Base-by-base conservation (phyloP, 2,329 filamentous ascomycete genomes). In the Fusarium pseudograminearum region DNA sequence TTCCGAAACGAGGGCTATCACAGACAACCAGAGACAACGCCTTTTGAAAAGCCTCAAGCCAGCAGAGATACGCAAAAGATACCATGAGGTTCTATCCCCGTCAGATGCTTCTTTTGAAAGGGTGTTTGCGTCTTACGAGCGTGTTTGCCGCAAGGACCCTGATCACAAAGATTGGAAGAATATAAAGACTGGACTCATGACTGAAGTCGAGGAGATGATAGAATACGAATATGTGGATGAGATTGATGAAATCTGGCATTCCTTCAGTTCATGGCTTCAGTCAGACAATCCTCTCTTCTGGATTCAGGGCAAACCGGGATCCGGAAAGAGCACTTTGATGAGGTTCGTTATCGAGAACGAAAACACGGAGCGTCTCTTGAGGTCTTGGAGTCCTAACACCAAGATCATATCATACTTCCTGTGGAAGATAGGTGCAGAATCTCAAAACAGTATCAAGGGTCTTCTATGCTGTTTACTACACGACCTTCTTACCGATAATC, bases 1-100 rank as follows among this genome's bases (percentile, higher is more conserved):
- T 0, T 18, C 33, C 1, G 16, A 5, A 5, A 11, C 5, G 0
- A 42, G 12, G 4, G 7, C 3, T 1, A 18, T 31, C 0, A 20
- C 41, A 4, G 24, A 46, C 2, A 42, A 5, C 3, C 57, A 62
- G 1, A 20, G 47, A 1, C 16, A 36, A 0, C 18, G 60, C 0
- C 34, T 63, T 0, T 3, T 63, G 1, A 55, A 22, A 7, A 63
- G 60, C 0, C 47, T 63, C 11, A 63, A 62, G 0, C 0, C 60
- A 1, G 9, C 36, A 0, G 34, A 42, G 0, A 30, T 30, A 30
- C 28, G 28, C 0, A 30, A 30, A 30, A 11, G 28, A 30, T 30
- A 30, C 10, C 28, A 30, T 2, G 10, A 30, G 28, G 28, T 30
- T 1, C 11, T 30, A 12, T 30, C 31, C 1, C 31, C 31, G 7